Evolutionary conservation across 495 filamentous ascomycete genomes (phyloP), one percentile per base, ranked within the genome.

Genomic region (Hyaloscypha hepaticicola): DNA sequence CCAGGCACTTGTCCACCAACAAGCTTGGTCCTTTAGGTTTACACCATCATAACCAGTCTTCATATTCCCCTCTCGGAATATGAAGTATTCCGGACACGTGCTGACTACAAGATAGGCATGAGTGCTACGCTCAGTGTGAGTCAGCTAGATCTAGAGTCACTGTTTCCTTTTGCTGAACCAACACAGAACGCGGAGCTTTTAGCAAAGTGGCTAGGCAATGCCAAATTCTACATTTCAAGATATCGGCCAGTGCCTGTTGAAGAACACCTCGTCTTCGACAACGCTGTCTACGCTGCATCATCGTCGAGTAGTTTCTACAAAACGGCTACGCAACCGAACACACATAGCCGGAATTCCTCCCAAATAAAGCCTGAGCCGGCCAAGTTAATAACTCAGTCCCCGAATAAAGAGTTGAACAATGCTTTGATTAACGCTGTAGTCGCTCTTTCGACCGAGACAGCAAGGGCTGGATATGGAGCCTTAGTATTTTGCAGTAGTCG

Each of bases 401-500:
- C 65, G 2, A 81, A 82, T 64, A 84, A 82, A 60, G 85, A 90
- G 68, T 78, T 93, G 25, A 78, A 78, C 28, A 87, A 88, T 65
- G 75, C 87, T 0, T 78, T 87, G 25, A 78, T 84, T 21, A 93
- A 93, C 72, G 80, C 88, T 22, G 85, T 91, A 49, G 82, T 93
- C 12, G 79, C 89, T 2, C 76, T 95, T 51, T 80, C 88, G 9
- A 80, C 85, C 41, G 88, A 89, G 66, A 90, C 88, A 9, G 88
- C 83, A 8, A 74, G 73, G 31, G 82, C 83, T 48, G 90, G 87
- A 4, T 90, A 86, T 73, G 90, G 90, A 1, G 90, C 83, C 19
- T 78, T 95, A 49, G 83, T 93, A 5, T 95, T 95, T 68, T 91
- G 90, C 62, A 82, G 86, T 62, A 90, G 87, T 66, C 84, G 90